Evolutionary conservation across 768 basidiomycete genomes (phyloP).

Genomic region (Leucocoprinus leucothites): DNA sequence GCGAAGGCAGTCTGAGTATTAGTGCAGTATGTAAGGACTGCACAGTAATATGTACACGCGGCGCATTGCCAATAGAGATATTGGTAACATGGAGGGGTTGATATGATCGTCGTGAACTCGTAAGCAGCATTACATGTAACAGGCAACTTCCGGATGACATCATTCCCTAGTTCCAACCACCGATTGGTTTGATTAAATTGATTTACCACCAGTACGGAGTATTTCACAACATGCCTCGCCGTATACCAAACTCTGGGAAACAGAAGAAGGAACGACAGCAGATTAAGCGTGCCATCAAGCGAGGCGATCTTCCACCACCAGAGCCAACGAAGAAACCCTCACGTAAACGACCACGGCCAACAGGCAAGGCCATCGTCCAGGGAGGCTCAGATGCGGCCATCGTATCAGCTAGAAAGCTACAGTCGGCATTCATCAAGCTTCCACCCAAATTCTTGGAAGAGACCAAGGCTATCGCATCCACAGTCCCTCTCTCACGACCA

Average conservation of each 20-base stretch:
- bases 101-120: too few relatives aligned
- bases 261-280: conserved; percentile 72
- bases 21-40: too few relatives aligned
- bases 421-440: conserved; percentile 69
- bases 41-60: too few relatives aligned
- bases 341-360: conserved; percentile 23
- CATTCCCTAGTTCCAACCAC: too few relatives aligned
- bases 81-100: too few relatives aligned
- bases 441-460: conserved; percentile 57
- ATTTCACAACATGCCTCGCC: conserved; percentile 28
- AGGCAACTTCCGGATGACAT: too few relatives aligned
- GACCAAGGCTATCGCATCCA: conserved; percentile 54
- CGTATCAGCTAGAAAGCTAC: conserved; percentile 49
- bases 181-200: too few relatives aligned
- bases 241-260: conserved; percentile 58
- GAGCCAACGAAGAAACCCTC: conserved; percentile 30
- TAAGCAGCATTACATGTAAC: too few relatives aligned
- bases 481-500: conserved; percentile 53
- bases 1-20: too few relatives aligned
- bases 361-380: conserved; percentile 25
- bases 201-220: neutral
- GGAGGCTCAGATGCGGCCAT: conserved; percentile 26
- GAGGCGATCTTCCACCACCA: conserved; percentile 57
- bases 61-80: too few relatives aligned
- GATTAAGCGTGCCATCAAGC: conserved; percentile 80